Evolutionary conservation across 2,329 filamentous ascomycete species (phyloP), one percentile per base, ranked within the genome.

Genomic region (Fusarium compactum): DNA sequence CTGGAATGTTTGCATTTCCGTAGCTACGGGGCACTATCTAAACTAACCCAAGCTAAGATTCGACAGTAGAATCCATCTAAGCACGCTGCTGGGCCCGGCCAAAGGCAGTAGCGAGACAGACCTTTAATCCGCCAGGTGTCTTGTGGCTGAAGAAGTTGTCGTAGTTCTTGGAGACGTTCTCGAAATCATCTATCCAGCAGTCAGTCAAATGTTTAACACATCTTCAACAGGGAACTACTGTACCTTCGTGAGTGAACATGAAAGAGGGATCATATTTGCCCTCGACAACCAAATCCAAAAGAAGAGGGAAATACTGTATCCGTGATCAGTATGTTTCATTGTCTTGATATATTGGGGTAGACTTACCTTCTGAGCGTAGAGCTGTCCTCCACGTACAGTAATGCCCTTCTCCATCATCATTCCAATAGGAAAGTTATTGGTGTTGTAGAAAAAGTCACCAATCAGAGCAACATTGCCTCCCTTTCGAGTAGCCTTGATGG

Each of bases 331-430:
- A 29, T 38, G 6, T 8, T n/a, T 22, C 6, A 2, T 1, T 22
- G 2, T 11, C 6, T 15, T 2, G 1, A 8, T 6, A 8, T 8
- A 4, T 7, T 3, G 4, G 6, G 14, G 3, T 6, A 20, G 1
- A 6, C 16, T 12, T 45, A 60, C 57, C 51, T 60, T 60, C 15
- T 60, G 51, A 4, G 57, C 51, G 4, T 60, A 47, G 4, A 60
- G 57, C 20, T 60, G 57, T 16, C 57, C 57, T 32, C 51, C 57
- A 3, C 57, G 57, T 2, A 60, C 5, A 15, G 58, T 60, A 6
- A 60, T 60, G 2, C 24, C 52, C 25, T 58, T 60, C 18, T 58
- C 51, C 58, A 60, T 60, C 5, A 60, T 2, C 58, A 60, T 60
- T 46, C 58, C 58, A 15, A 60, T 58, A 3, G 57, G 58, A 5